Percentiles rank a stretch among this genome's conserved stretches.
Conservation (phyloP, 2,329 filamentous ascomycete genomes). For the Fusarium veterinarium region DNA sequence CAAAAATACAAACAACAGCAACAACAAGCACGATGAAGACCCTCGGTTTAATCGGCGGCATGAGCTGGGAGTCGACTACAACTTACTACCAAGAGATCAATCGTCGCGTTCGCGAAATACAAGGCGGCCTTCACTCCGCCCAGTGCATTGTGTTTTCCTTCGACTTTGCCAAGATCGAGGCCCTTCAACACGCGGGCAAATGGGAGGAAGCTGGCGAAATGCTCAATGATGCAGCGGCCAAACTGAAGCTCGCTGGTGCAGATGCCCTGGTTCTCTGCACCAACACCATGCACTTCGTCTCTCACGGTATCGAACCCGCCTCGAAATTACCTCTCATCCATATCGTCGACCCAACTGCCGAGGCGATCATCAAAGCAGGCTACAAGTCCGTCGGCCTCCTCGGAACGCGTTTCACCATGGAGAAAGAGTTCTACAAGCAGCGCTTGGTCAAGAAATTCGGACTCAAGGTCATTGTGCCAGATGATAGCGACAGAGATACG, state of each 20-base stretch:
- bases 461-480: constrained; percentile 19
- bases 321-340: constrained; percentile 38
- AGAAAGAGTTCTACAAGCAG: constrained; percentile 39
- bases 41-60: constrained; percentile 42
- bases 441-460: constrained; percentile 24
- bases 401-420: constrained; percentile 43
- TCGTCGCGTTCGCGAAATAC: constrained; percentile 33
- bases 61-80: constrained; percentile 44
- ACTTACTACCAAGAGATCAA: constrained; percentile 46
- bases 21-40: constrained; percentile 38
- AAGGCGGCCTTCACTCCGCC: constrained; percentile 40
- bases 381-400: constrained; percentile 31
- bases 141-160: constrained; percentile 41
- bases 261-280: constrained; percentile 41
- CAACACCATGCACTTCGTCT: constrained; percentile 43
- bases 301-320: constrained; percentile 14
- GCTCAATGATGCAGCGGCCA: constrained; percentile 29
- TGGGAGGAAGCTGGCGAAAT: constrained; percentile 31
- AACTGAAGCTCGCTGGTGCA: constrained; percentile 34
- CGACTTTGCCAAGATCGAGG: constrained; percentile 42
- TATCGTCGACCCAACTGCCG: constrained; percentile 42
- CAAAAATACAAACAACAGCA: background rate
- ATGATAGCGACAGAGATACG: background rate
- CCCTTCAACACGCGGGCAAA: constrained; percentile 24
- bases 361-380: constrained; percentile 19